Percentiles rank a stretch among this genome's conserved stretches.
Evolutionary conservation across 2,329 filamentous ascomycete genomes (phyloP).

Genomic region (Aschersonia sp.): DNA sequence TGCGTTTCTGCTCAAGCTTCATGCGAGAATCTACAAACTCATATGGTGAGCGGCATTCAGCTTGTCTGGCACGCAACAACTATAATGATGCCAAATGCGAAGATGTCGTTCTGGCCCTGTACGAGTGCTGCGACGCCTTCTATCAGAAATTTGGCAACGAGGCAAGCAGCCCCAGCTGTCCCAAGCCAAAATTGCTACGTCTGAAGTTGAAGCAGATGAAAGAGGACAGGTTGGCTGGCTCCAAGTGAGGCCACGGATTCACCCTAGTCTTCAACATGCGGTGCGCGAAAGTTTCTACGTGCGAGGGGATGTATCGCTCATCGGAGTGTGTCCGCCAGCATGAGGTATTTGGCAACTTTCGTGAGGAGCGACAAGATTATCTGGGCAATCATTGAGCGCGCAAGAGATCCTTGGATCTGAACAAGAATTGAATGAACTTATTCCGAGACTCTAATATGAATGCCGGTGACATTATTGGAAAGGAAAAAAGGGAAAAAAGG

Average conservation of each 20-base stretch:
- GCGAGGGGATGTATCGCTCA: conserved; percentile 29
- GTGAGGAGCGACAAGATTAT: conserved; percentile 59
- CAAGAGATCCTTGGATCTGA: conserved; percentile 76
- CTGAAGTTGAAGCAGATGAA: conserved; percentile 73
- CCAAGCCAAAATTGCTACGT: conserved; percentile 62
- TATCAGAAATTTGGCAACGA: conserved; percentile 67
- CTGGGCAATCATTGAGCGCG: conserved; percentile 98
- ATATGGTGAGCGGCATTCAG: conserved; percentile 24
- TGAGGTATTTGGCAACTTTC: conserved; percentile 48
- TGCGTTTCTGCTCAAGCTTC: neutral
- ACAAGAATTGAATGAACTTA: conserved; percentile 78
- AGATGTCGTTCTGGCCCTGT: conserved; percentile 65
- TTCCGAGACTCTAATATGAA: conserved; percentile 99
- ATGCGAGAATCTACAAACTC: too few species aligned
- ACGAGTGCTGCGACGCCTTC: conserved; percentile 85
- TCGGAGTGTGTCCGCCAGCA: conserved; percentile 28
- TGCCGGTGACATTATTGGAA: conserved; percentile 65
- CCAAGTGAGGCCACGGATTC: neutral
- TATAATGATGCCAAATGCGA: conserved; percentile 80
- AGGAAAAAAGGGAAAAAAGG: conserved; percentile 21
- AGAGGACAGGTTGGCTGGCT: conserved; percentile 11
- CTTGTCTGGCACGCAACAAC: conserved; percentile 69
- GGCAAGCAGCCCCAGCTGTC: conserved; percentile 69
- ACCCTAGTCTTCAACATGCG: neutral
- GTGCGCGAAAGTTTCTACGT: neutral